phyloP scores from a whole-genome alignment of 2,329 filamentous ascomycete genomes.

The Knoxdaviesia proteae region DNA sequence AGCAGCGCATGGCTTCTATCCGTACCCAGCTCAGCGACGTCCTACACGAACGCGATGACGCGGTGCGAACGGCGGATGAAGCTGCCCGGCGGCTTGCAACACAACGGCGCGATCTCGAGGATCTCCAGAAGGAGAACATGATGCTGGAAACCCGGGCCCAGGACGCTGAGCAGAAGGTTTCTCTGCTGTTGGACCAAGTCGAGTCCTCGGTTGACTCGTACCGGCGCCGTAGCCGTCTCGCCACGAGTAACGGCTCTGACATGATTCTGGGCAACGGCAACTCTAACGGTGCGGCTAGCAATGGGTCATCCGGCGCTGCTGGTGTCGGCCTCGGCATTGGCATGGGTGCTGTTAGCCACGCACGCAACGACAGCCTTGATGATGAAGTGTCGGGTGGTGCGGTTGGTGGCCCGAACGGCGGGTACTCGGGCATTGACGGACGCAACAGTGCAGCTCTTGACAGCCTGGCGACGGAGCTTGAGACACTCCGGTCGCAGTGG shows the following conservation, averaged over 20 bases:
- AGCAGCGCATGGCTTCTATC: slow-evolving; percentile 48
- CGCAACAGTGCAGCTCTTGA: slow-evolving; percentile 56
- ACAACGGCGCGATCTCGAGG: slow-evolving; percentile 50
- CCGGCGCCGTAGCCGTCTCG: slow-evolving; percentile 51
- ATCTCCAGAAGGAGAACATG: slow-evolving; percentile 63
- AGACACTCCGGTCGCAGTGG: slow-evolving; percentile 80
- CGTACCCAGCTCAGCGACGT: slow-evolving; percentile 47
- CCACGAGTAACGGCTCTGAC: slow-evolving; percentile 29
- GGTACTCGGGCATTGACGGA: slow-evolving; percentile 15
- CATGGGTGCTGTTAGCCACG: slow-evolving; percentile 16
- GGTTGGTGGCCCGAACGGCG: slow-evolving; percentile 20
- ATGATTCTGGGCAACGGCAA: slow-evolving; percentile 1
- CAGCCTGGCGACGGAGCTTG: slow-evolving; percentile 77
- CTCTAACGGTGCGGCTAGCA: no score
- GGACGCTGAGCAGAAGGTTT: slow-evolving; percentile 86
- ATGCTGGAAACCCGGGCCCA: slow-evolving; percentile 64
- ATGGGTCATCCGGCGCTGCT: slow-evolving; percentile 1
- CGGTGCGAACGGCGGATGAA: slow-evolving; percentile 33
- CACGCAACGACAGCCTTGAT: slow-evolving; percentile 35
- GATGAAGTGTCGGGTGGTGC: slow-evolving; percentile 41
- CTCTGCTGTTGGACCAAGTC: slow-evolving; percentile 81
- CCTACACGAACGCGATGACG: slow-evolving; percentile 46
- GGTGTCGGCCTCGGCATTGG: slow-evolving; percentile 14
- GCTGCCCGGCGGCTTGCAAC: slow-evolving; percentile 33
- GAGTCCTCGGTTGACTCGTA: slow-evolving; percentile 89